Base-by-base conservation (phyloP, 192 early-diverging fungal species). In the Coemansia sp. region DNA sequence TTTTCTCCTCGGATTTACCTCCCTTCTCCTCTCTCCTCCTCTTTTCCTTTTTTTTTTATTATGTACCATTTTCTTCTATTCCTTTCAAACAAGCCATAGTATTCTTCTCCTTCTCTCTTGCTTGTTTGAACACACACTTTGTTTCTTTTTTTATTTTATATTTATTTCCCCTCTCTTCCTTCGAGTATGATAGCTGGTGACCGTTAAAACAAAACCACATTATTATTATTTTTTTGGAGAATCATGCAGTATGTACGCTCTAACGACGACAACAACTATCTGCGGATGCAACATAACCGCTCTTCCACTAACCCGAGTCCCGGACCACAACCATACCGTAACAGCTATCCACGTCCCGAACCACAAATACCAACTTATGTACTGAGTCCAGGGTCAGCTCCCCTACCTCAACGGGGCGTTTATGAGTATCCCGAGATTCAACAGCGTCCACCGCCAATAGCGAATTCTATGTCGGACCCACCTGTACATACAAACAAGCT, bases 271-370 rank as follows among this genome's bases (percentile, higher is more conserved):
- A 70, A 69, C 56, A 70, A 69, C 56, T 79, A 79, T 32, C 60
- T 73, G 11, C 71, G 66, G 47, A 44, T 74, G 58, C 69, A 71
- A 39, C 59, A 70, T 38, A 64, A 20, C 27, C 64, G 37, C 24
- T 70, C 68, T 18, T 50, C 62, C 35, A 50, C 49, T 3, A 56
- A 39, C 27, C 59, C 62, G 20, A 35, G 64, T 3, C 71, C 76
- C 20, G 77, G 77, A 0, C 77, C 71, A 0, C 77, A 80, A 59
- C 68, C 72, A n/a, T 80, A 80, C 43, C 58, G 65, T 27, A 52
- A 71, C 43, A 74, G 71, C 68, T 71, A 71, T 59, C 74, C 74
- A 43, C 58, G 59, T 10, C 22, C 68, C 22, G 72, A 74, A 16
- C 43, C 44, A 13, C 29, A 39, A 20, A 43, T 49, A 16, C 44